Base-by-base conservation (phyloP, 805 yeast species). In the Candida nanaspora region DNA sequence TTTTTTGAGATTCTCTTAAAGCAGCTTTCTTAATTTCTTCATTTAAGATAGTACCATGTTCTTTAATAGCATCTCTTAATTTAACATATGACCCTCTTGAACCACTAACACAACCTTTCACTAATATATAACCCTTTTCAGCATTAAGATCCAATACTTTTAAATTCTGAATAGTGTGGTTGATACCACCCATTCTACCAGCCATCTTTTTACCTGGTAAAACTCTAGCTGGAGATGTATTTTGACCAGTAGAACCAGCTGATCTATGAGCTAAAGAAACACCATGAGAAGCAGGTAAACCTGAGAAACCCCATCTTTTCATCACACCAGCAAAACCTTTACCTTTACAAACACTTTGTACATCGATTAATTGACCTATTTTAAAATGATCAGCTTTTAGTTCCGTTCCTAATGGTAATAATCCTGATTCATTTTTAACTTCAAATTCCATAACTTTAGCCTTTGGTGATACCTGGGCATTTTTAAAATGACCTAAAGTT, bases 181-280 rank as follows among this genome's bases (percentile, higher is more conserved):
- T 70, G 41, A 75, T 71, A 46, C 77, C 81, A 50, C 98, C 98
- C 93, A 89, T 82, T 62, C 86, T 85, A 49, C 98, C 98, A 29
- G 98, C 95, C 98, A 93, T 91, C 66, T 88, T 91, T 68, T 86
- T 89, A 20, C 97, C 98, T 14, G 97, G 98, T 46, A 88, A 69
- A 40, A 88, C 86, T 69, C 98, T 84, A 56, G 96, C 97, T 13
- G 98, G 98, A 46, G 86, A 83, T 50, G 93, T 95, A 56, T 86
- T 85, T 62, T 82, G 87, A 77, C 98, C 98, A 53, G 84, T 88
- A 26, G 97, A 89, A 75, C 98, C 98, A 54, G 95, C 95, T 43
- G 88, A 80, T 74, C 98, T 83, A 62, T 93, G 98, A 29, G 91
- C 82, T 38, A 76, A 69, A 23, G 98, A 86, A 21, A 86, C 89